Evolutionary conservation across 1,284 basidiomycete genomes (phyloP).

Genomic region (Ceratobasidium sp.): DNA sequence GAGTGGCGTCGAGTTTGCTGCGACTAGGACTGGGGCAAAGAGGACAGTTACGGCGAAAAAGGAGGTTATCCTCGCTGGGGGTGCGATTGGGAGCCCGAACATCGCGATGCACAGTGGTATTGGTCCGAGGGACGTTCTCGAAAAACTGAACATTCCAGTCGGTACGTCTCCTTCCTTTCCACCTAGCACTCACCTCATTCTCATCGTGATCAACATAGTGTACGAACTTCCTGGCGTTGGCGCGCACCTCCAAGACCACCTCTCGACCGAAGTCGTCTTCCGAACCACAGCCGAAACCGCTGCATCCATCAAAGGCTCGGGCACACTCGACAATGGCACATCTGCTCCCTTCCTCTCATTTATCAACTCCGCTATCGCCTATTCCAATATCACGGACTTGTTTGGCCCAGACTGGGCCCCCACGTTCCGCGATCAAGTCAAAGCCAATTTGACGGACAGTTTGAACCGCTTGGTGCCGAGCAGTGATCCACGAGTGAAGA

Average conservation of each 20-base stretch:
- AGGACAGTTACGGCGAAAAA: constrained; percentile 65
- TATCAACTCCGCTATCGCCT: constrained; percentile 77
- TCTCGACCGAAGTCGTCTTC: constrained; percentile 68
- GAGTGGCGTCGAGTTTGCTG: constrained; percentile 70
- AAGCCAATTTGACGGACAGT: constrained; percentile 57
- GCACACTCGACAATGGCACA: constrained; percentile 51
- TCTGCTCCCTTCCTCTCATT: constrained; percentile 69
- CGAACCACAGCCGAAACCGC: constrained; percentile 65
- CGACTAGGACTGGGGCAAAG: constrained; percentile 55
- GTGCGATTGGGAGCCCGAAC: constrained; percentile 75
- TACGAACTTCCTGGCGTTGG: constrained; percentile 80
- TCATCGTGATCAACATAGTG: constrained; percentile 45
- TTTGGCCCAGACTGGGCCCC: constrained; percentile 59
- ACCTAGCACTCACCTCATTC: no score
- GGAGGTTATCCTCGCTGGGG: constrained; percentile 74
- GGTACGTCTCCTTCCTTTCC: constrained; percentile 42
- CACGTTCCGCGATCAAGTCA: constrained; percentile 51
- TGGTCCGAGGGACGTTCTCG: constrained; percentile 72
- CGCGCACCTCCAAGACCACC: constrained; percentile 81
- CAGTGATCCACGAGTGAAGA: constrained; percentile 28
- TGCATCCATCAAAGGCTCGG: constrained; percentile 60
- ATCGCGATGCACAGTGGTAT: constrained; percentile 80
- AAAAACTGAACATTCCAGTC: constrained; percentile 64
- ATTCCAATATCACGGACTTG: constrained; percentile 70
- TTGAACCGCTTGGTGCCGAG: background rate